Evolutionary conservation across 2,329 filamentous ascomycete species (phyloP).

Genomic region (Epichloe coenophiala): DNA sequence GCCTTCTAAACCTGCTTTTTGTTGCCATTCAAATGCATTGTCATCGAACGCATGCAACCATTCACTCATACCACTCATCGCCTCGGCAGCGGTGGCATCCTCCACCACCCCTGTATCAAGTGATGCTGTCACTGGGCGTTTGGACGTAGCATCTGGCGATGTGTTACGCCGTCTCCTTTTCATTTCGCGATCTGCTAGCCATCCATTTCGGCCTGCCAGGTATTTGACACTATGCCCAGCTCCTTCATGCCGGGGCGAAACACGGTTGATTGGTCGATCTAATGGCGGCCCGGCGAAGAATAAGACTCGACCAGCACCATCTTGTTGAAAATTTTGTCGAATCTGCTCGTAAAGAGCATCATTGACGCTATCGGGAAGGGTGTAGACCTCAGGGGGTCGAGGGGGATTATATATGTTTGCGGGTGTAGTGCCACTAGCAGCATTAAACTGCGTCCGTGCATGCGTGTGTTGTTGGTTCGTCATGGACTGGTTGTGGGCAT

Average conservation of each 20-base stretch:
- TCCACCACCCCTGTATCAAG: constrained; percentile 3
- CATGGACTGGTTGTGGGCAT: constrained; percentile 17
- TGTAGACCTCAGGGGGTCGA: constrained; percentile 66
- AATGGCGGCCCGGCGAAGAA: constrained; percentile 76
- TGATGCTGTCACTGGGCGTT: background rate
- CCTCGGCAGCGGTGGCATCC: constrained; percentile 13
- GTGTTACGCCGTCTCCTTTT: constrained; percentile 41
- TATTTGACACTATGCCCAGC: constrained; percentile 44
- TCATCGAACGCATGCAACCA: constrained; percentile 21
- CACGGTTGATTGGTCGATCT: constrained; percentile 33
- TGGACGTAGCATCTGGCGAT: constrained; percentile 7
- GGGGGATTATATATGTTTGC: constrained; percentile 58
- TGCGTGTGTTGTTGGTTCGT: constrained; percentile 23
- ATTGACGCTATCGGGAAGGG: constrained; percentile 59
- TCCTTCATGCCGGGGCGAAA: constrained; percentile 32
- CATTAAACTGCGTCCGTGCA: constrained; percentile 15
- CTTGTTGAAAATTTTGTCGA: constrained; percentile 61
- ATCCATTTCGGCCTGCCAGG: constrained; percentile 36
- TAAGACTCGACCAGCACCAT: constrained; percentile 59
- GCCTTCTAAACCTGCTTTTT: constrained; percentile 17
- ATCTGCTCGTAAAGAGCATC: constrained; percentile 56
- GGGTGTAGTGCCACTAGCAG: constrained; percentile 20
- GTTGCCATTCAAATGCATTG: constrained; percentile 19
- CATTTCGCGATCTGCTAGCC: constrained; percentile 35
- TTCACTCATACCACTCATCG: constrained; percentile 15